These are phyloP conservation scores for Colletotrichum plurivorum DNA, from an alignment of 2,329 filamentous ascomycete genomes.

Conservation along the genomic window DNA sequence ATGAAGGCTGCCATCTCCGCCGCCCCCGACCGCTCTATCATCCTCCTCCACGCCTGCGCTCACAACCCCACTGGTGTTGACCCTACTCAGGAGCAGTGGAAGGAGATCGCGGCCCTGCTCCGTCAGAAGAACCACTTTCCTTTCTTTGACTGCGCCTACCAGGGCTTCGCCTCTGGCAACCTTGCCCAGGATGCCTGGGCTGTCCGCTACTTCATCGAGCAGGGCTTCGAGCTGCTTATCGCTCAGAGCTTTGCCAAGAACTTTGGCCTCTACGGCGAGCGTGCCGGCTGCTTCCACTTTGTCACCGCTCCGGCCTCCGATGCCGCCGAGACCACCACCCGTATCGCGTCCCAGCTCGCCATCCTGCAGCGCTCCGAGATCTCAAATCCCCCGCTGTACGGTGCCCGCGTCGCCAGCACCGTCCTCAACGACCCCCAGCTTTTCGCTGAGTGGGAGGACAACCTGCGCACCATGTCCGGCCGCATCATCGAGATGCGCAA, in stretches of 20 bases:
- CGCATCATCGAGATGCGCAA: conserved; percentile 94
- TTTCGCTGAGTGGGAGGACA: conserved; percentile 93
- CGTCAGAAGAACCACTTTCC: conserved; percentile 88
- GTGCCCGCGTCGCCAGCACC: conserved; percentile 87
- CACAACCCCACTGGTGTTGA: conserved; percentile 99
- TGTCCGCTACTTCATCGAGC: conserved; percentile 93
- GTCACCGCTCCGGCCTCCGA: conserved; percentile 81
- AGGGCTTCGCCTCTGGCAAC: conserved; percentile 96
- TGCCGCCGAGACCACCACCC: conserved; percentile 70
- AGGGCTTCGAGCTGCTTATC: conserved; percentile 90
- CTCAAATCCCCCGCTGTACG: conserved; percentile 95
- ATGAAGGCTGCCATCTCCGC: conserved; percentile 80
- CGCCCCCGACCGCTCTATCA: conserved; percentile 85
- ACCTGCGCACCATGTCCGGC: conserved; percentile 93
- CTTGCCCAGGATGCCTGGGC: conserved; percentile 88
- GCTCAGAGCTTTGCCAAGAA: conserved; percentile 98
- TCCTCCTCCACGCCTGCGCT: conserved; percentile 94
- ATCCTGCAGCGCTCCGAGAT: conserved; percentile 98
- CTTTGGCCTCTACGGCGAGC: conserved; percentile 97
- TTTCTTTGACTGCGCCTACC: conserved; percentile 98
- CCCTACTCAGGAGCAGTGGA: conserved; percentile 94
- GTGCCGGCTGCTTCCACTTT: conserved; percentile 96
- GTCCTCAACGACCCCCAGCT: conserved; percentile 87
- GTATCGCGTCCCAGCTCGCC: conserved; percentile 89
- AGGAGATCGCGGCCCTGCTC: conserved; percentile 85